Evolutionary conservation across 2,329 filamentous ascomycete species (phyloP).

Genomic region (Aspergillus uvarum): DNA sequence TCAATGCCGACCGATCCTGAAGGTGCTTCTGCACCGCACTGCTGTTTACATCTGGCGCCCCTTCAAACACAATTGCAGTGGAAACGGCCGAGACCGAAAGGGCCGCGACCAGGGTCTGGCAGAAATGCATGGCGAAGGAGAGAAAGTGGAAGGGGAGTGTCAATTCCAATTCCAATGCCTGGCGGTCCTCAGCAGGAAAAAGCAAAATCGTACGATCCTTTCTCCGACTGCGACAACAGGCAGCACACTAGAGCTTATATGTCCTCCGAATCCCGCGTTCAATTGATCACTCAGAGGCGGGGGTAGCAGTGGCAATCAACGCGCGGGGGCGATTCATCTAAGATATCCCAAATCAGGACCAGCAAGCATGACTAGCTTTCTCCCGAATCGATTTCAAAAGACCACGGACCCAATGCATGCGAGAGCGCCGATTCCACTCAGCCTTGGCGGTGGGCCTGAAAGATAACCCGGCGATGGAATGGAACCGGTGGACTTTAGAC

Average conservation of each 20-base stretch:
- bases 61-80: not conserved
- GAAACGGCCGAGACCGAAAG: not conserved
- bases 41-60: constrained; percentile 11
- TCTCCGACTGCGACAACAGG: no score
- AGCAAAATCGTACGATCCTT: no score
- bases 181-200: no score
- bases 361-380: not conserved
- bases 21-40: constrained; percentile 64
- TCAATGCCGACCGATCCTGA: constrained; percentile 67
- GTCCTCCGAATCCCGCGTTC: not conserved
- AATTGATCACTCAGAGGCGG: not conserved
- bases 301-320: not conserved
- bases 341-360: not conserved
- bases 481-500: not conserved
- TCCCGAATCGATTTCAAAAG: no score
- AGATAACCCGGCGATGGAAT: not conserved
- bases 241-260: not conserved
- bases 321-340: not conserved
- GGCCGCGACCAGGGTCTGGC: not conserved
- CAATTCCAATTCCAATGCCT: not conserved
- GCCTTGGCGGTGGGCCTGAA: not conserved
- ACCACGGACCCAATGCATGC: not conserved
- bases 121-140: not conserved
- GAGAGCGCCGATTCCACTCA: not conserved
- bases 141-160: not conserved